These are phyloP conservation scores for Chamaecyparis obtusa DNA, from an alignment of 75 land plant species.

Conservation along the genomic window DNA sequence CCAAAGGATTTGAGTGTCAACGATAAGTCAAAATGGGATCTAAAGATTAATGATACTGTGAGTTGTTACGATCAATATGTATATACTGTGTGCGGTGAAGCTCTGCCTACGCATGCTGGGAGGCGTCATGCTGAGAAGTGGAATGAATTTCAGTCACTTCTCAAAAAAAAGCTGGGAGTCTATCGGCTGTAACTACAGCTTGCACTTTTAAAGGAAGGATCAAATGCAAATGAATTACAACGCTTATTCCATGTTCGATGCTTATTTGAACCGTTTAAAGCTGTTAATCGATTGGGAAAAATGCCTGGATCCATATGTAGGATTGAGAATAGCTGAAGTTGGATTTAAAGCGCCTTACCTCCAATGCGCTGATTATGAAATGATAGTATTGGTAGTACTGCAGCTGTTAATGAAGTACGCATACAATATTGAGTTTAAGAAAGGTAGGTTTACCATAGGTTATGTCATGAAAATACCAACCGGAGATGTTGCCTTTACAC, in stretches of 20 bases:
- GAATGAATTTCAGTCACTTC: slow-evolving; percentile 5
- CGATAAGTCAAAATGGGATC: neutral
- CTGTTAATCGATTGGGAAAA: neutral
- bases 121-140: neutral
- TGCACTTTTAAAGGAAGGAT: neutral
- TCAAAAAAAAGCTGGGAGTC: slow-evolving; percentile 3
- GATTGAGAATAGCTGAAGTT: neutral
- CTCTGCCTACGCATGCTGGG: neutral
- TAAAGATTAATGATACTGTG: neutral
- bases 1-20: neutral
- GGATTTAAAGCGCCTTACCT: neutral
- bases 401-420: neutral
- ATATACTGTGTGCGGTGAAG: neutral
- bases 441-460: slow-evolving; percentile 3
- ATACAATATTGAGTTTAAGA: neutral
- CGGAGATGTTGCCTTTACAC: neutral
- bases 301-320: neutral
- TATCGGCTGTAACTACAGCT: neutral
- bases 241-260: neutral
- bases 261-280: neutral
- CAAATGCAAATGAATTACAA: no score
- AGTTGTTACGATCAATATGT: neutral
- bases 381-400: neutral
- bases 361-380: neutral
- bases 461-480: slow-evolving; percentile 5